phyloP scores from a whole-genome alignment of 75 land plant genomes.

The Isoetes taiwanensis region DNA sequence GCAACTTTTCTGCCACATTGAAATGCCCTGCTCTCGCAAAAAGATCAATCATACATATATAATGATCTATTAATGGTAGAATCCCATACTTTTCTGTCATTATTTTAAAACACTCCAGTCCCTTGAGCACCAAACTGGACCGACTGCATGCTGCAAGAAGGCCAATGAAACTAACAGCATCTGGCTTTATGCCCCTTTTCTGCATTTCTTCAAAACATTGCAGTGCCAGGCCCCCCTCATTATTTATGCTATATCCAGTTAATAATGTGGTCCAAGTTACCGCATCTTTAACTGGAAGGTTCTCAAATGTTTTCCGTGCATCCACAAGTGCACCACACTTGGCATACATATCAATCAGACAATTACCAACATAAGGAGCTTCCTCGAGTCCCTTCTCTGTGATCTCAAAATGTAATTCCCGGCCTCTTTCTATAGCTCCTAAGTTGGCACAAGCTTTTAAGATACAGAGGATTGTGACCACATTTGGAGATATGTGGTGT shows the following conservation, averaged over 20 bases:
- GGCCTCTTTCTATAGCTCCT: slow-evolving; percentile 29
- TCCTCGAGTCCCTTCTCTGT: slow-evolving; percentile 24
- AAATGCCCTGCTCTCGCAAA: slow-evolving; percentile 14
- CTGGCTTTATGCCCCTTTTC: not conserved
- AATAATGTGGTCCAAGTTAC: slow-evolving; percentile 58
- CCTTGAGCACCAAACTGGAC: slow-evolving; percentile 1
- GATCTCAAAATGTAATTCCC: slow-evolving; percentile 31
- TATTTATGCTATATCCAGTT: slow-evolving; percentile 21
- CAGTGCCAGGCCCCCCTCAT: not conserved
- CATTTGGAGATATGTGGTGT: slow-evolving; percentile 38
- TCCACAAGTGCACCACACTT: slow-evolving; percentile 47
- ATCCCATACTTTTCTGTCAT: slow-evolving; percentile 19
- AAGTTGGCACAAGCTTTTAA: slow-evolving; percentile 46
- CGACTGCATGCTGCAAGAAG: not conserved
- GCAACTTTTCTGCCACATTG: slow-evolving; percentile 21
- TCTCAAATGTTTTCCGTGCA: slow-evolving; percentile 37
- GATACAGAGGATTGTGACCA: slow-evolving; percentile 39
- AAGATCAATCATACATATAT: slow-evolving; percentile 29
- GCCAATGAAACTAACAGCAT: slow-evolving; percentile 3
- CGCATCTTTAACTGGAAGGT: slow-evolving; percentile 16
- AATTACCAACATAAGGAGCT: slow-evolving; percentile 4
- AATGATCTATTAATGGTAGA: slow-evolving; percentile 18
- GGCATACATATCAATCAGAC: slow-evolving; percentile 26
- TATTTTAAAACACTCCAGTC: slow-evolving; percentile 2
- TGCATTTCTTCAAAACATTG: not conserved